Percentiles rank a stretch among this genome's conserved stretches.
These are phyloP conservation scores for Aaosphaeria arxii DNA, from an alignment of 2,329 filamentous ascomycete species.

Conservation along the genomic window DNA sequence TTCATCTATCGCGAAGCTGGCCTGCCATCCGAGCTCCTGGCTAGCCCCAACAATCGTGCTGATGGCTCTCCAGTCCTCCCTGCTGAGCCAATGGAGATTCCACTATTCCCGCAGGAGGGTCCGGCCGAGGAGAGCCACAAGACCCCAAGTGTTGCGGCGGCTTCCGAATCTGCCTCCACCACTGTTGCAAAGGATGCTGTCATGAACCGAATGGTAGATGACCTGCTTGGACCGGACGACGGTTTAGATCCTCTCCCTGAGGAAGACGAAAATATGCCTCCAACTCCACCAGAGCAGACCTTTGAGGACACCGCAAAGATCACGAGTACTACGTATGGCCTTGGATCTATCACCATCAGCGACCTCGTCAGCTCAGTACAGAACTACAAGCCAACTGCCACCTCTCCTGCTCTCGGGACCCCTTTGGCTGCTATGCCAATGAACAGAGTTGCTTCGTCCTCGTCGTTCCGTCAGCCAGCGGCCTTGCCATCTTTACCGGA, in stretches of 20 bases:
- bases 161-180: constrained; percentile 50
- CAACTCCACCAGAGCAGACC: constrained; percentile 46
- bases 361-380: constrained; percentile 38
- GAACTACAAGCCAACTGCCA: constrained; percentile 27
- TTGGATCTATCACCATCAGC: constrained; percentile 26
- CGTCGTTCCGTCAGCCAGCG: constrained; percentile 32
- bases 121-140: constrained; percentile 34
- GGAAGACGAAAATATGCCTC: constrained; percentile 43
- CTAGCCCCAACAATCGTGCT: constrained; percentile 40
- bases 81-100: constrained; percentile 37
- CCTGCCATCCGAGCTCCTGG: constrained; percentile 48
- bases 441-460: constrained; percentile 31
- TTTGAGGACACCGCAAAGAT: constrained; percentile 40
- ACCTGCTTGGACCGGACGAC: constrained; percentile 48
- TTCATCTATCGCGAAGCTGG: constrained; percentile 56
- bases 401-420: constrained; percentile 23
- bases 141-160: constrained; percentile 30
- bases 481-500: constrained; percentile 37
- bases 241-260: constrained; percentile 39
- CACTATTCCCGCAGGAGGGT: constrained; percentile 23
- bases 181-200: constrained; percentile 44
- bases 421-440: constrained; percentile 28
- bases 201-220: constrained; percentile 58
- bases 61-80: constrained; percentile 41
- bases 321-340: constrained; percentile 27